Conservation (phyloP, 2,329 filamentous ascomycete species). For the Xylariales sp. region DNA sequence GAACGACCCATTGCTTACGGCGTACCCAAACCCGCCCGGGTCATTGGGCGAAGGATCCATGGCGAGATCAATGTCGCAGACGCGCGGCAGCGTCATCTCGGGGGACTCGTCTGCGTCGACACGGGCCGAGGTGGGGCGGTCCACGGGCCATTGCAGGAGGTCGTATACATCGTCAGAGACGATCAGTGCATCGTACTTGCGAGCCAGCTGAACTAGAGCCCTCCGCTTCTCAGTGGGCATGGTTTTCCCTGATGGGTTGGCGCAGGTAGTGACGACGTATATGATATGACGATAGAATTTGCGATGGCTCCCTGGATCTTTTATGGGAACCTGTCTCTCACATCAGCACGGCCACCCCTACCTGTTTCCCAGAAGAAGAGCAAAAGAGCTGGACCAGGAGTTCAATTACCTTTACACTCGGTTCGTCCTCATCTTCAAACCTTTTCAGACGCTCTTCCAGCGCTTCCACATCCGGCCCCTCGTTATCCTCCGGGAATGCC, state of each 20-base stretch:
- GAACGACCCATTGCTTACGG: constrained; percentile 61
- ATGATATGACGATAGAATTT: constrained; percentile 42
- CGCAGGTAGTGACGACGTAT: constrained; percentile 66
- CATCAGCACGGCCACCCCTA: constrained; percentile 8
- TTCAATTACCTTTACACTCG: no score
- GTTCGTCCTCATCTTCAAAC: no score
- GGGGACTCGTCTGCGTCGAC: background rate
- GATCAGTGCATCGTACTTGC: constrained; percentile 60
- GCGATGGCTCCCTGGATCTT: constrained; percentile 47
- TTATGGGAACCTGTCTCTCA: constrained; percentile 27
- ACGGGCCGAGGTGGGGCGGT: background rate
- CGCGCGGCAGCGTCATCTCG: constrained; percentile 40
- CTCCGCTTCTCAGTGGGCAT: constrained; percentile 56
- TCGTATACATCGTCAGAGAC: constrained; percentile 72
- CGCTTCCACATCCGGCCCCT: constrained; percentile 55
- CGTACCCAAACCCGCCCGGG: constrained; percentile 62
- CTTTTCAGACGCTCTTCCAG: constrained; percentile 40
- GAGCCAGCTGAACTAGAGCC: constrained; percentile 54
- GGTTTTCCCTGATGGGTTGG: constrained; percentile 63
- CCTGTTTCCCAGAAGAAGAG: no score
- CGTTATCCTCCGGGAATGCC: constrained; percentile 56
- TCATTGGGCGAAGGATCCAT: constrained; percentile 52
- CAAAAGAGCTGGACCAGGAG: no score
- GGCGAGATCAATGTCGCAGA: constrained; percentile 58
- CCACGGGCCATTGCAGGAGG: constrained; percentile 53